Evolutionary conservation across 257 asterid genomes (phyloP).

Genomic region (Solanum neorickii): DNA sequence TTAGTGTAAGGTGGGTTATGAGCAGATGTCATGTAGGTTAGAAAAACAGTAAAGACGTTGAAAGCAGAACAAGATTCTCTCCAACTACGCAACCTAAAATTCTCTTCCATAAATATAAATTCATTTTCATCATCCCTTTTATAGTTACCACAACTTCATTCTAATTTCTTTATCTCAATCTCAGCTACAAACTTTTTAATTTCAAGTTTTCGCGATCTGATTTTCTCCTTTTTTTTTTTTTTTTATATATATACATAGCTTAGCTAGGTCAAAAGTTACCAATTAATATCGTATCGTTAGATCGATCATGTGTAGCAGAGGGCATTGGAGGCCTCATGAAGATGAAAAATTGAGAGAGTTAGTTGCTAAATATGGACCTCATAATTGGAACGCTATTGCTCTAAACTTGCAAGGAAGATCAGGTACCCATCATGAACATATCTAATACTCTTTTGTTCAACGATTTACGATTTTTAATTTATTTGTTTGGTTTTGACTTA

Average conservation of each 20-base stretch:
- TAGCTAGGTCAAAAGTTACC: background rate
- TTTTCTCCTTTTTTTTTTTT: too few relatives aligned
- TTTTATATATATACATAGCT: background rate
- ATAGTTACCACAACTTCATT: too few relatives aligned
- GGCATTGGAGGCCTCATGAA: constrained; percentile 95
- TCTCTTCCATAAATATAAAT: background rate
- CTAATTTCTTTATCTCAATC: background rate
- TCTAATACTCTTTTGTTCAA: background rate
- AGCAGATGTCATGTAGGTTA: constrained; percentile 42
- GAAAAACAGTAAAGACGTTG: constrained; percentile 38
- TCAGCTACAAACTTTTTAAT: background rate
- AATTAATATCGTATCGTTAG: background rate
- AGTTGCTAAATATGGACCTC: constrained; percentile 85
- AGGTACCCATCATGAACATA: constrained; percentile 17
- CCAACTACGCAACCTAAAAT: constrained; percentile 42
- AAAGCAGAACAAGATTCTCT: constrained; percentile 40
- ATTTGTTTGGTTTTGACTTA: too few relatives aligned
- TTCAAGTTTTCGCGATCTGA: background rate
- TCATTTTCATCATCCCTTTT: background rate
- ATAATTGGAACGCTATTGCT: constrained; percentile 94
- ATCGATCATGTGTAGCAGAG: constrained; percentile 44
- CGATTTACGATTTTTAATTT: too few relatives aligned
- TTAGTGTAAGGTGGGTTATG: constrained; percentile 27
- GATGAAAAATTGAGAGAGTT: constrained; percentile 72
- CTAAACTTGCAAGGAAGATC: constrained; percentile 82